Evolutionary conservation across 2,329 filamentous ascomycete species (phyloP), one percentile per base, ranked within the genome.

Genomic region (Colletotrichum tanaceti): DNA sequence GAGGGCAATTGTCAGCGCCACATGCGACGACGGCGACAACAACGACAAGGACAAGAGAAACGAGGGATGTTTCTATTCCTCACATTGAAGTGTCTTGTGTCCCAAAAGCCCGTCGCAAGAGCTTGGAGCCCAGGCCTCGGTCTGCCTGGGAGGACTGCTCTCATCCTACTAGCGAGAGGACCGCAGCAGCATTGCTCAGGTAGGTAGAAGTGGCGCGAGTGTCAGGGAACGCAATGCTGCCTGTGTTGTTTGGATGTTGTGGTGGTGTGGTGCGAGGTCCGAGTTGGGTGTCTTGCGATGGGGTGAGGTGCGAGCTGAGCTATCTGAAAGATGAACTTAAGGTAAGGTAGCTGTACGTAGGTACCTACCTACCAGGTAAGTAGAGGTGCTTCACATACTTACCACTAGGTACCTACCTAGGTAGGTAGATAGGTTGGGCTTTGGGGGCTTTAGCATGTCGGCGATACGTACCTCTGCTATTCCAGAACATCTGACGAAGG

Each of bases 91-190:
- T 91, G 90, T 75, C 87, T 86, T 72, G 86, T 85, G 74, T 92
- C 86, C 91, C 92, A 96, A 77, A 87, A 85, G 77, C 89, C 91
- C 70, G 89, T 91, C 79, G 89, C 88, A 77, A 94, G 84, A 81
- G 91, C 90, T 85, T 94, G 92, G 75, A 93, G 90, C 84, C 89
- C 91, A 75, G 90, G 86, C 84, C 88, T 89, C 78, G 93, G 92
- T 83, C 90, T 89, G 79, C 93, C 93, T 72, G 93, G 93, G 74
- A 94, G 86, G 81, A 94, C 88, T 77, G 89, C 87, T 85, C 90
- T 90, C 91, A 94, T 94, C 79, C 82, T 89, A 82, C 78, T 76
- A 76, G 77, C 53, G 62, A 16, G 22, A 66, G 47, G 22, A 20
- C 52, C 39, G 53, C 38, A 54, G 58, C 46, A 59, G 67, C 63